Evolutionary conservation across 2,329 filamentous ascomycete species (phyloP), one percentile per base, ranked within the genome.

Genomic region (Lasiodiplodia theobromae): DNA sequence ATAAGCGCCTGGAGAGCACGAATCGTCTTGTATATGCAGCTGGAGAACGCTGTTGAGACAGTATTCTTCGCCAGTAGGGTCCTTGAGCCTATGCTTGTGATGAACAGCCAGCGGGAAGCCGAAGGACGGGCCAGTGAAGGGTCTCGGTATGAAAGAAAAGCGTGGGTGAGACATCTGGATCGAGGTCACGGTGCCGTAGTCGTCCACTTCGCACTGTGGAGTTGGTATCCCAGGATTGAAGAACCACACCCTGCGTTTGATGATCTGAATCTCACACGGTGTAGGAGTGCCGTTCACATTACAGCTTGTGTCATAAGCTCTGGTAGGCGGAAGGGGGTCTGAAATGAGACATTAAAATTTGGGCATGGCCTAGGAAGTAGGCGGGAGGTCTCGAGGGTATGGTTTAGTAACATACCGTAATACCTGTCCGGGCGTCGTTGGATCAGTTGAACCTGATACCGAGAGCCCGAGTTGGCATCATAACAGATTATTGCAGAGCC

Each of bases 1-100:
- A 49, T 70, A 75, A 44, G 71, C 72, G 34, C 72, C 71, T 12
- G 58, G 34, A 44, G 66, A 67, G 21, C 37, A 49, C 12, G 49
- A 23, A 16, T 56, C 51, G 4, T 40, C 37, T 25, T 53, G 65
- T 56, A 72, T 66, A 23, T 70, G 64, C 11, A 72, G 40, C 25
- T 70, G 58, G 31, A 72, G 70, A 14, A 60, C 69, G 16, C 44
- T 67, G 44, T 60, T 57, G 51, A 54, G 14, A 38, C 51, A 54
- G n/a, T 28, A 67, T 21, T 52, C 34, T 8, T 28, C 49, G 21
- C 37, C 68, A 4, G 7, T 21, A 16, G 23, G 47, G n/a, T 68
- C 44, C 21, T n/a, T 49, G n/a, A 63, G 62, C 38, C 16, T 57
- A 6, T 58, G 58, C 44, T 58, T 44, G 65, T 67, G 49, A 34